phyloP scores from a whole-genome alignment of 768 basidiomycete genomes.

The Imleria badia region DNA sequence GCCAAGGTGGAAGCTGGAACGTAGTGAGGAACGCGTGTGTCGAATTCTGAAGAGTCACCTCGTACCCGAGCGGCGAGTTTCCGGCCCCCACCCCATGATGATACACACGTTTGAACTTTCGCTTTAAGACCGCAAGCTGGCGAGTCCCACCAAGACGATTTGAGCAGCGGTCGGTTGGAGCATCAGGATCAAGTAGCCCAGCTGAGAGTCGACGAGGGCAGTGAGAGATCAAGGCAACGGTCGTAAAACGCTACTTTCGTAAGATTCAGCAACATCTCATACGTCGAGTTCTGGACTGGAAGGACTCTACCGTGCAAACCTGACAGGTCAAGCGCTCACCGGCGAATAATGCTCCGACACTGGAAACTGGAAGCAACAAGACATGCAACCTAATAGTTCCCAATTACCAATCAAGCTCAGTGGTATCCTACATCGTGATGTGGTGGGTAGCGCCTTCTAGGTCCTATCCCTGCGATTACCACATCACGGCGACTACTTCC shows the following conservation, averaged over 20 bases:
- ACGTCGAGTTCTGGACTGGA: background rate
- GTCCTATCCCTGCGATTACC: background rate
- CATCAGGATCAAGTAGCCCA: background rate
- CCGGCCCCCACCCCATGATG: background rate
- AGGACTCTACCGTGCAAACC: background rate
- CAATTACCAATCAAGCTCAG: background rate
- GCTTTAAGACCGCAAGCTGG: background rate
- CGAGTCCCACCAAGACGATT: background rate
- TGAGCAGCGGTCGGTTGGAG: background rate
- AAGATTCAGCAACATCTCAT: background rate
- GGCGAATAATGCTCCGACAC: background rate
- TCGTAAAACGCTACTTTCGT: too few species aligned
- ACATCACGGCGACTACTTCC: background rate
- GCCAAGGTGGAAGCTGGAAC: background rate
- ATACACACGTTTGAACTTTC: background rate
- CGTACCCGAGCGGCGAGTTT: constrained; percentile 4
- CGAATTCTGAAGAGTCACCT: constrained; percentile 3
- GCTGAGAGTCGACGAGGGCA: background rate
- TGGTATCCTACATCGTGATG: constrained; percentile 7
- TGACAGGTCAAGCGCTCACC: background rate
- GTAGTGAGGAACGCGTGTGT: constrained; percentile 10
- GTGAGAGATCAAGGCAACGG: background rate
- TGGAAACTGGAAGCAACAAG: background rate
- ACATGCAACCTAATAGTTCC: background rate
- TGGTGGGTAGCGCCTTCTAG: background rate